Base-by-base conservation (phyloP, 192 early-diverging fungal genomes). In the Mortierella hygrophila region DNA sequence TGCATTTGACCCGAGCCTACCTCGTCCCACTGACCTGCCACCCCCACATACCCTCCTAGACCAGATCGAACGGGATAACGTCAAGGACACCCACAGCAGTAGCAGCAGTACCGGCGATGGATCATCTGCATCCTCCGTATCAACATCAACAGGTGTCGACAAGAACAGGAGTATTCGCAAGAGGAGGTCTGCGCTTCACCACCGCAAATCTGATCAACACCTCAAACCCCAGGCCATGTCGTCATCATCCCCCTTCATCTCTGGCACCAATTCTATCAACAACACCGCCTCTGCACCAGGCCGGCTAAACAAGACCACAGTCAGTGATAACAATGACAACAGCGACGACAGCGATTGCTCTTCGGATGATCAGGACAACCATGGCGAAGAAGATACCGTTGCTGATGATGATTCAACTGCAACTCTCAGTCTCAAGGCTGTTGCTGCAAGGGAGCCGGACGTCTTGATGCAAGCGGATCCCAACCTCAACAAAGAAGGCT, bases 401-500 rank as follows among this genome's bases (percentile, higher is more conserved):
- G 26, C 21, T 20, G 72, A 80, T 4, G 47, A 38, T 5, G 80
- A 82, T 13, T 75, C 52, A 5, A 32, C 37, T 9, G 70, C 71
- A 29, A 75, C 52, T 16, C 69, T 35, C 35, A 29, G 52, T 60
- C 42, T 32, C 10, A 72, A 57, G 44, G 54, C 82, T 26, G 18
- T 38, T 6, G 54, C 46, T 18, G 46, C 49, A 23, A 70, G 84
- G 3, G 74, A 75, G n/a, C 79, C 84, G 9, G 79, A 86, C 29
- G 76, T 86, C 20, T 76, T 70, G 21, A 81, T 86, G 79, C 84
- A 86, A 40, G 70, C 84, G 0, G 84, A 86, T 42, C 84, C 84
- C 37, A 80, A 75, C 52, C 65, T 86, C 16, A 86, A 86, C 76
- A 86, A 80, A 41, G 84, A 86, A 41, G 79, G 84, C n/a, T 78